Conservation (phyloP, 805 yeast species). For the Wilhelminamyces savonicus region DNA sequence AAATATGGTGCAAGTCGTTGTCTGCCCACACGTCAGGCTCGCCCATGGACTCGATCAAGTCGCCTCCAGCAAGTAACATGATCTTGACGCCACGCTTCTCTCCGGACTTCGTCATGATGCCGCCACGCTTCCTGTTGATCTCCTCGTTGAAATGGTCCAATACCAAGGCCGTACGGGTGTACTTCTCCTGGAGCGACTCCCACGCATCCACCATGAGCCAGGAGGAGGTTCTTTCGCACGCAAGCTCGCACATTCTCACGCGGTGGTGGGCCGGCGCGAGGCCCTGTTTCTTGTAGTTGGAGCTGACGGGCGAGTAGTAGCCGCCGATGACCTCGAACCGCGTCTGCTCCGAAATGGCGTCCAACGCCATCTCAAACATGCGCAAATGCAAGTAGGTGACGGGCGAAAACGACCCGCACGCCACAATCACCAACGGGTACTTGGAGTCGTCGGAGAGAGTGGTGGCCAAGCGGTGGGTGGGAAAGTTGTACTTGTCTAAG, state of each 20-base stretch:
- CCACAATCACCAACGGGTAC: slow-evolving; percentile 87
- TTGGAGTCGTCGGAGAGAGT: slow-evolving; percentile 67
- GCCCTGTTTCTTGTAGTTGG: slow-evolving; percentile 89
- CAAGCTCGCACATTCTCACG: slow-evolving; percentile 96
- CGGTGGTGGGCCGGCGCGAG: slow-evolving; percentile 84
- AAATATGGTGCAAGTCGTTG: slow-evolving; percentile 85
- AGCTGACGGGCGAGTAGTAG: slow-evolving; percentile 89
- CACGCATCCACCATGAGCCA: slow-evolving; percentile 99
- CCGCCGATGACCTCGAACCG: slow-evolving; percentile 96
- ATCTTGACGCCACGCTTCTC: slow-evolving; percentile 78
- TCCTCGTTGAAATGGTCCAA: slow-evolving; percentile 96
- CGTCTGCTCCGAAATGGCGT: slow-evolving; percentile 85
- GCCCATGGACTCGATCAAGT: slow-evolving; percentile 97
- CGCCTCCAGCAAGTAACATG: slow-evolving; percentile 97
- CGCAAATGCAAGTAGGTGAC: slow-evolving; percentile 90
- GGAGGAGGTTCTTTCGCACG: slow-evolving; percentile 91
- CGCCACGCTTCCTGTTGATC: slow-evolving; percentile 84
- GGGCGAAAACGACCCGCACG: slow-evolving; percentile 97
- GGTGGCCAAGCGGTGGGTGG: slow-evolving; percentile 77
- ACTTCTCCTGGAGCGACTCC: slow-evolving; percentile 89
- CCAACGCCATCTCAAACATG: slow-evolving; percentile 99
- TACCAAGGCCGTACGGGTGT: slow-evolving; percentile 91
- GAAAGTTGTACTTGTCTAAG: slow-evolving; percentile 69
- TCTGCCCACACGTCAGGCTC: slow-evolving; percentile 99
- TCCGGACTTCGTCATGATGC: slow-evolving; percentile 58